Base-by-base conservation (phyloP, 164 flowering plant species). In the Annona cherimola region DNA sequence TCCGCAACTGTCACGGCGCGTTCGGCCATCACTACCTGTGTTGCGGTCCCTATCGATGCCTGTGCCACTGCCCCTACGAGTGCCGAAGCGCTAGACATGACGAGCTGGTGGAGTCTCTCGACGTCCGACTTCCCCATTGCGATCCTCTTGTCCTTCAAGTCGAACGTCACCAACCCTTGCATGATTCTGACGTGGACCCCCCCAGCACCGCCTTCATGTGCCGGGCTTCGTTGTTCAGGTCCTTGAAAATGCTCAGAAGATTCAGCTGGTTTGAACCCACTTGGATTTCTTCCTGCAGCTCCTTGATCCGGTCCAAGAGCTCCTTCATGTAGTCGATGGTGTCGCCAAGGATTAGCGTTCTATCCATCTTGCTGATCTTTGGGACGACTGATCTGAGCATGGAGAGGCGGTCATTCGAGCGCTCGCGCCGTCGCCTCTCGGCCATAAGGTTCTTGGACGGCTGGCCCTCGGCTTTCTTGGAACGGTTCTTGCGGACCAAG, bases 321-420 rank as follows among this genome's bases (percentile, higher is more conserved):
- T 92, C 97, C 66, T 90, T 94, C 90, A 88, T 86, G 86, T 94
- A 94, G 66, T 90, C 93, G 67, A 94, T 94, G 2, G 97, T 88
- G 66, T 94, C 98, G 63, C 96, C 97, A 62, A 94, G 90, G 69
- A 94, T 94, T 3, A 97, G 86, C 61, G 98, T 94, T 71, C 97
- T 87, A 73, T 94, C 98, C 97, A 91, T 94, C 98, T 94, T 94
- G 86, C 96, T 92, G n/a, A 94, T 94, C 78, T 90, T 94, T 11
- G 98, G 97, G 75, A 94, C 98, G 42, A 92, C 90, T 14, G 98
- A 91, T 81, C 96, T 79, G 12, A 94, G 90, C 98, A 94, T 90
- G 1, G 93, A 90, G 68, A 94, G 98, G 4, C 98, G 89, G 66
- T 94, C 98, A 72, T 94, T 94, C 42, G 92, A 77, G 4, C 97